These are phyloP conservation scores for Amylostereum chailletii DNA, from an alignment of 1,284 basidiomycete species.

Conservation along the genomic window DNA sequence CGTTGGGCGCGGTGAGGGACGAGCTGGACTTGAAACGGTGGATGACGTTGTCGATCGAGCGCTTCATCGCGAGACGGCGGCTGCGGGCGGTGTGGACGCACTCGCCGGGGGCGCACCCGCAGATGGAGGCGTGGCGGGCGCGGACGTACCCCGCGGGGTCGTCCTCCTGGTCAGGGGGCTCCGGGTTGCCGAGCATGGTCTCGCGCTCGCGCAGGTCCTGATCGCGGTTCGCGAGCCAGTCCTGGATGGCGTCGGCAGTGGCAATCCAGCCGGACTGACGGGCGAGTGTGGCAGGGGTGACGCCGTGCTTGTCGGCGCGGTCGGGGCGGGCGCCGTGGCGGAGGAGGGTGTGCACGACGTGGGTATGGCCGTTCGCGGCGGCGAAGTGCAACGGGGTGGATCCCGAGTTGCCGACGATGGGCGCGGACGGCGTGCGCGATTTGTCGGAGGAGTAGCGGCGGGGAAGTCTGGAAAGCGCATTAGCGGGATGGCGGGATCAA, in stretches of 20 bases:
- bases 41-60: slow-evolving; percentile 55
- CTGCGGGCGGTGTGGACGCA: slow-evolving; percentile 15
- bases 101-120: slow-evolving; percentile 8
- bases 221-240: slow-evolving; percentile 53
- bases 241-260: slow-evolving; percentile 48
- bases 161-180: slow-evolving; percentile 9
- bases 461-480: slow-evolving; percentile 44
- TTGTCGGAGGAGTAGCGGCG: slow-evolving; percentile 71
- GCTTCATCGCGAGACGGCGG: slow-evolving; percentile 47
- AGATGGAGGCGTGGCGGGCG: slow-evolving; percentile 8
- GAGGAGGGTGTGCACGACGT: slow-evolving; percentile 69
- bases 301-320: slow-evolving; percentile 78
- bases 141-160: slow-evolving; percentile 2
- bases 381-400: slow-evolving; percentile 94
- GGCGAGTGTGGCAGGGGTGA: slow-evolving; percentile 71
- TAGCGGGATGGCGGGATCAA: too few relatives aligned
- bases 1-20: slow-evolving; percentile 14
- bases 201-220: slow-evolving; percentile 36
- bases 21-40: slow-evolving; percentile 41
- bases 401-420: slow-evolving; percentile 73
- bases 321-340: slow-evolving; percentile 72
- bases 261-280: slow-evolving; percentile 58
- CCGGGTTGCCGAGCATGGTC: slow-evolving; percentile 5
- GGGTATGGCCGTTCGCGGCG: slow-evolving; percentile 80
- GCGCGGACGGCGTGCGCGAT: slow-evolving; percentile 49